phyloP scores from a whole-genome alignment of 202 grass and related monocot genomes.

The Thinopyrum obtusiflorum region DNA sequence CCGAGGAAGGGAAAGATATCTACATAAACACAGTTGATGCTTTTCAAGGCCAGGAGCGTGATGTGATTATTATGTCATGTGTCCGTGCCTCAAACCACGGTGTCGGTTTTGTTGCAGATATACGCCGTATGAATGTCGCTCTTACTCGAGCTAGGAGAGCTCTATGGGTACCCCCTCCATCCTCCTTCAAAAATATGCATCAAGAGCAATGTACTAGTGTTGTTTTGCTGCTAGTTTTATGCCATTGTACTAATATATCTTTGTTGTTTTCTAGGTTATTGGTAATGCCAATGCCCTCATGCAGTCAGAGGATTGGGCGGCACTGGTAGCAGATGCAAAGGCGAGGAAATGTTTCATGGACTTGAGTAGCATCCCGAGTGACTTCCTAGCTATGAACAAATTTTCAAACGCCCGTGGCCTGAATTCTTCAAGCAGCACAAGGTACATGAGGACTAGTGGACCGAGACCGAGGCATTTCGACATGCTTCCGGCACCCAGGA shows the following conservation, averaged over 20 bases:
- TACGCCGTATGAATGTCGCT: conserved; percentile 98
- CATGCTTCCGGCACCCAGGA: conserved; percentile 59
- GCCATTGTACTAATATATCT: conserved; percentile 16
- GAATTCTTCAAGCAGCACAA: conserved; percentile 56
- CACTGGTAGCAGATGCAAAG: conserved; percentile 83
- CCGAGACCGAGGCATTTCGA: conserved; percentile 53
- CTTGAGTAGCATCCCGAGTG: conserved; percentile 86
- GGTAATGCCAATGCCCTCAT: conserved; percentile 94
- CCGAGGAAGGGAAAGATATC: conserved; percentile 96
- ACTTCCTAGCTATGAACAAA: conserved; percentile 59
- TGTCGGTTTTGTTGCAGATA: conserved; percentile 97
- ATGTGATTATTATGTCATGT: conserved; percentile 98
- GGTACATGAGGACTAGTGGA: conserved; percentile 63
- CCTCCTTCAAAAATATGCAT: not conserved
- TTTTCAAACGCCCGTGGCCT: conserved; percentile 53
- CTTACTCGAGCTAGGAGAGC: conserved; percentile 93
- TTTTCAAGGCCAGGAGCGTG: conserved; percentile 98
- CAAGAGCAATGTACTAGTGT: not conserved
- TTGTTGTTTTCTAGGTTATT: conserved; percentile 58
- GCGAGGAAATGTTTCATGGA: conserved; percentile 84
- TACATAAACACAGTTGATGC: conserved; percentile 99
- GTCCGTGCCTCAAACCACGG: conserved; percentile 94
- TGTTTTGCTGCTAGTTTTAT: conserved; percentile 6
- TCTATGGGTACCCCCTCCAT: conserved; percentile 62
- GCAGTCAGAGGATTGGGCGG: conserved; percentile 93